phyloP scores from a whole-genome alignment of 495 filamentous ascomycete species.

The Clohesyomyces aquaticus region DNA sequence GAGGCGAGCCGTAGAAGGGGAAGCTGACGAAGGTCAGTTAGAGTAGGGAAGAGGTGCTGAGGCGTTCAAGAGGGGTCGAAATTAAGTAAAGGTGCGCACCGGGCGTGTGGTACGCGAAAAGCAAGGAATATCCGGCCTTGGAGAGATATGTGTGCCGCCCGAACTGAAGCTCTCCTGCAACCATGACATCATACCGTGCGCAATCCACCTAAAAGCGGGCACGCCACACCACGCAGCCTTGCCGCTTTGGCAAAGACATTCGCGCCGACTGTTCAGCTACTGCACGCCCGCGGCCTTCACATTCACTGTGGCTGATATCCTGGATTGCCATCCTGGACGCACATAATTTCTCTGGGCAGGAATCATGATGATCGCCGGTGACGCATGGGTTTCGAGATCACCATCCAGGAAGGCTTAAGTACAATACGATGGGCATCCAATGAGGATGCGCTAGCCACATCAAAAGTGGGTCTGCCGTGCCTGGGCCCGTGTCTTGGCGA shows the following conservation, averaged over 20 bases:
- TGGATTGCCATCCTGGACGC: neutral
- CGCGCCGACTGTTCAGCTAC: neutral
- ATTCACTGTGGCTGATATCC: neutral
- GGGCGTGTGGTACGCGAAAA: conserved; percentile 24
- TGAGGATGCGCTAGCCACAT: too few relatives aligned
- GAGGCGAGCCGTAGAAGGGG: neutral
- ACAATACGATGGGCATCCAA: too few relatives aligned
- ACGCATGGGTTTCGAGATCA: conserved; percentile 4
- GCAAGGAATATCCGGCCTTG: conserved; percentile 18
- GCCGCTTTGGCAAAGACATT: neutral
- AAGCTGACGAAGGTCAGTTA: conserved; percentile 10
- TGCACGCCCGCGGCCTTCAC: neutral
- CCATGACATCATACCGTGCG: neutral
- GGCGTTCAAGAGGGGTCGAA: neutral
- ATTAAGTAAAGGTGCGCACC: conserved; percentile 19
- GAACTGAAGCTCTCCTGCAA: conserved; percentile 4
- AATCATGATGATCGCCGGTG: too few relatives aligned
- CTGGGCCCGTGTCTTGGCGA: neutral
- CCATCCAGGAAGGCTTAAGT: too few relatives aligned
- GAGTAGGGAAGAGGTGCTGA: neutral
- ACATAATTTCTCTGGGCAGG: too few relatives aligned
- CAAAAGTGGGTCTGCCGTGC: neutral
- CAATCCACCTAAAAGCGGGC: conserved; percentile 4
- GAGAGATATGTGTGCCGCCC: conserved; percentile 6
- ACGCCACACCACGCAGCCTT: conserved; percentile 13